phyloP scores from a whole-genome alignment of 305 asterid species.

The Fraxinus angustifolia region DNA sequence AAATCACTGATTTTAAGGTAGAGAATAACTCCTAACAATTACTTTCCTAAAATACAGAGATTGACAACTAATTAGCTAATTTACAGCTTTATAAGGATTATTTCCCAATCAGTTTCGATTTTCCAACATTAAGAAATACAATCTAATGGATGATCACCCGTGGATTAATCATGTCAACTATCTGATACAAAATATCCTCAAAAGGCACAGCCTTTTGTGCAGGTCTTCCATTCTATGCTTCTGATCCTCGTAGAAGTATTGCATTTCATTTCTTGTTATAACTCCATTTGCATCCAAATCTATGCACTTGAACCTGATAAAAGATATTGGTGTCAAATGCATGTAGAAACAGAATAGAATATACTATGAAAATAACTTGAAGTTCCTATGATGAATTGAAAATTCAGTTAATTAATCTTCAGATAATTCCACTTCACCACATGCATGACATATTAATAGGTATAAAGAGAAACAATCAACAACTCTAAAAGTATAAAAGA shows the following conservation, averaged over 20 bases:
- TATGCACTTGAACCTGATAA: conserved; percentile 88
- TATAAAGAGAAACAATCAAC: not conserved
- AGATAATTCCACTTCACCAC: not conserved
- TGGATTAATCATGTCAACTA: conserved; percentile 89
- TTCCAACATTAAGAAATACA: too few species aligned
- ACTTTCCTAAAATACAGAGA: too few species aligned
- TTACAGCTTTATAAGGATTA: too few species aligned
- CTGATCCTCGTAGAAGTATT: conserved; percentile 95
- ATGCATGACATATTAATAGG: not conserved
- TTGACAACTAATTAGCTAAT: too few species aligned
- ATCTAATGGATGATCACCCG: conserved; percentile 48
- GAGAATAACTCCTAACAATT: too few species aligned
- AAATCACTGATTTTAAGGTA: too few species aligned
- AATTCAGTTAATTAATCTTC: not conserved
- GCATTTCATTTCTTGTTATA: conserved; percentile 86
- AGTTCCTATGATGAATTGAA: not conserved
- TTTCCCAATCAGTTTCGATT: too few species aligned
- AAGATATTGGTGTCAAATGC: conserved; percentile 4
- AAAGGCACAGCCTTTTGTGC: conserved; percentile 97
- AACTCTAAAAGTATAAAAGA: not conserved
- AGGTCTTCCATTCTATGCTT: conserved; percentile 94
- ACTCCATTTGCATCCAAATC: conserved; percentile 93
- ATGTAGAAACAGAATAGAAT: not conserved
- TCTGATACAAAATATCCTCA: conserved; percentile 91
- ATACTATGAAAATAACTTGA: not conserved